Conservation (phyloP, 257 asterid species). For the Nicotiana noctiflora region DNA sequence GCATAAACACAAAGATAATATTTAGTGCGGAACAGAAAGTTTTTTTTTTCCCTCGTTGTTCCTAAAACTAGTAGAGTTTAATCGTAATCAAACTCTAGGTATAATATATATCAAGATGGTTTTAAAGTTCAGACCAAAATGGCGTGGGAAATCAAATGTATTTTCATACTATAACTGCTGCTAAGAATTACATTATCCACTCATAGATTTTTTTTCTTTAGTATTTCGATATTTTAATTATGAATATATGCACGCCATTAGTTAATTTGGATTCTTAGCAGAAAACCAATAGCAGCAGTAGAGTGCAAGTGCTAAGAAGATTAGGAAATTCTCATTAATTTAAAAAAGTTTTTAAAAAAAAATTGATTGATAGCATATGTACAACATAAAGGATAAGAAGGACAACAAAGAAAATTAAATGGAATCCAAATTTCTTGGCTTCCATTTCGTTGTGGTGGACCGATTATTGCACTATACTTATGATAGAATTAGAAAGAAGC, state of each 20-base stretch:
- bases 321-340: neutral
- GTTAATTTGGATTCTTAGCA: no score
- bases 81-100: neutral
- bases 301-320: neutral
- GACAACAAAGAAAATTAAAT: neutral
- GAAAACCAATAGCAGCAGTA: no score
- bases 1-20: neutral
- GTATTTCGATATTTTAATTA: neutral
- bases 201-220: neutral
- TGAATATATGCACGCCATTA: neutral
- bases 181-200: neutral
- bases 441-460: slow-evolving; percentile 10
- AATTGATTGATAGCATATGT: neutral
- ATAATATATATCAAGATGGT: neutral
- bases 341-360: neutral
- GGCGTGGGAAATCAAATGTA: neutral
- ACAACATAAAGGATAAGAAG: neutral
- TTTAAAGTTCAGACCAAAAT: neutral
- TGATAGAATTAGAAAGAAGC: neutral
- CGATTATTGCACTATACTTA: slow-evolving; percentile 1
- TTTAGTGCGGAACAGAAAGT: neutral
- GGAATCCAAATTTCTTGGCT: neutral
- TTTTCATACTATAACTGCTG: neutral
- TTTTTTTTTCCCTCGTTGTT: neutral
- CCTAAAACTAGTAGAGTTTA: neutral